Base-by-base conservation (phyloP, 1,284 basidiomycete species). In the Rhizoctonia solani region DNA sequence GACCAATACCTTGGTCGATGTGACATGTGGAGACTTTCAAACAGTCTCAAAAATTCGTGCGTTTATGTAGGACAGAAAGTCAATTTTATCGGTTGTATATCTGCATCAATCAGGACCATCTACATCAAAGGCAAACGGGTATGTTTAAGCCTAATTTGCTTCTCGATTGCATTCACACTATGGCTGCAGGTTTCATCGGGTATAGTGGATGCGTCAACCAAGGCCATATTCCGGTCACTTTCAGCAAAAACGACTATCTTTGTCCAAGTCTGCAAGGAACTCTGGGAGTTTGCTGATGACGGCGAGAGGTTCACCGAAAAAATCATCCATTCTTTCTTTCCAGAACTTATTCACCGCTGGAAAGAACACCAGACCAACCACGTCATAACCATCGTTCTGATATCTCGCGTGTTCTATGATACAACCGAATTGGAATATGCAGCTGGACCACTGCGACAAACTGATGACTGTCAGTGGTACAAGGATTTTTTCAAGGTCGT, bases 401-500 rank as follows among this genome's bases (percentile, higher is more conserved):
- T 98, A 71, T 95, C 95, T 1, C 87, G 97, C 52, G 93, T 98
- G 3, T 90, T 89, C 76, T 99, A 99, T 76, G 91, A 96, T 71
- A 81, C 86, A 54, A 83, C 85, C 1, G 95, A 97, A 75, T 83
- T 90, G 37, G 85, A 85, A 61, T 92, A 93, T 72, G 85, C 89
- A 37, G 85, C 88, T 4, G 85, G 87, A 5, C 89, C 92, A 30
- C 79, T 95, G 39, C 82, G 85, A 16, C 80, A 84, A 69, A 89
- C 93, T 72, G 87, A 89, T 69, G 81, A 88, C 65, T 85, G 86
- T 16, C 81, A 84, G 46, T 90, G 86, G 86, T 98, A 96, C 81
- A 97, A 98, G 74, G 97, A 99, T 76, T 98, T 98, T 76, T 95
- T 86, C 82, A 92, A 94, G 77, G 88, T 99, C 70, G 90, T 96